Conservation (phyloP, 2,329 filamentous ascomycete species). For the Colletotrichum nymphaeae region DNA sequence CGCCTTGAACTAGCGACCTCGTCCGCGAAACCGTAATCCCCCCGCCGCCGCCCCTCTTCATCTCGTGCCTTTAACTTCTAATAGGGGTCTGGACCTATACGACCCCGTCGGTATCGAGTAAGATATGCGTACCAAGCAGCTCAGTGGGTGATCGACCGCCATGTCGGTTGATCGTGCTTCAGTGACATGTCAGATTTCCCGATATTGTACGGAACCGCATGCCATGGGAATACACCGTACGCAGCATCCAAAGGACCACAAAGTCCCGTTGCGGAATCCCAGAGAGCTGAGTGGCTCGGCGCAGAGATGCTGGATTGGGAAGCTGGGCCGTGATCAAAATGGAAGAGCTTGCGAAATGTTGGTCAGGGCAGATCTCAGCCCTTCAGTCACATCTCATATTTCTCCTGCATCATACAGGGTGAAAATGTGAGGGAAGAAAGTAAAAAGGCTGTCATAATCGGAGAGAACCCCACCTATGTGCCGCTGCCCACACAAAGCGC, state of each 20-base stretch:
- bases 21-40: neutral
- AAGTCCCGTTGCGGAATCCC: neutral
- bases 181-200: constrained; percentile 29
- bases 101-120: neutral
- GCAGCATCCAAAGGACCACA: neutral
- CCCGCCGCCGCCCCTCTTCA: neutral
- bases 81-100: neutral
- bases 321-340: constrained; percentile 29
- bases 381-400: constrained; percentile 26
- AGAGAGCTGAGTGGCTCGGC: constrained; percentile 23
- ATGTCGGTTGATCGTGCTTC: constrained; percentile 33
- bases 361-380: constrained; percentile 24
- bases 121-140: constrained; percentile 5
- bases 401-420: constrained; percentile 7
- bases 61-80: constrained; percentile 1
- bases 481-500: constrained; percentile 11
- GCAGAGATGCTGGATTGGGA: constrained; percentile 24
- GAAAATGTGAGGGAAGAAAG: constrained; percentile 20
- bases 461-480: constrained; percentile 3
- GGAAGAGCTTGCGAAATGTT: constrained; percentile 37
- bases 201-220: neutral
- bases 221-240: neutral
- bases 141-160: constrained; percentile 26
- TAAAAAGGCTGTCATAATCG: constrained; percentile 5
- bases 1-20: neutral